phyloP scores from a whole-genome alignment of 2,329 filamentous ascomycete genomes.

The Metarhizium robertsii region DNA sequence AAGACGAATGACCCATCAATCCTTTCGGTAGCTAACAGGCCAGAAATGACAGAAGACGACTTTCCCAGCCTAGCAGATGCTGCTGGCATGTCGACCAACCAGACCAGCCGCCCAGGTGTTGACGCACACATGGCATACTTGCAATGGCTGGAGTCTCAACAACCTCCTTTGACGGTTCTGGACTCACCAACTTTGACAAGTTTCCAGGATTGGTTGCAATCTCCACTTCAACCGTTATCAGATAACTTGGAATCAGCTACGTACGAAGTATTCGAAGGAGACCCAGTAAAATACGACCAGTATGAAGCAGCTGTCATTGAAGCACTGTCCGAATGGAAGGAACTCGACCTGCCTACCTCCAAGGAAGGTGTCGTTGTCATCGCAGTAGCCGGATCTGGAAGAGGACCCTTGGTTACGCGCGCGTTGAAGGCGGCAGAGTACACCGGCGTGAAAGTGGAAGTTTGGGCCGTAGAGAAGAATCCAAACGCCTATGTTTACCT shows the following conservation, averaged over 20 bases:
- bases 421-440: constrained; percentile 70
- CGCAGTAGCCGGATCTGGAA: constrained; percentile 85
- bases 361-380: constrained; percentile 66
- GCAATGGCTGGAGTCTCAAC: constrained; percentile 72
- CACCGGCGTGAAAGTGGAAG: constrained; percentile 68
- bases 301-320: constrained; percentile 80
- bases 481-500: constrained; percentile 94
- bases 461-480: constrained; percentile 97
- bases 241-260: constrained; percentile 96
- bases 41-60: constrained; percentile 34
- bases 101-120: constrained; percentile 20
- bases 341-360: constrained; percentile 62
- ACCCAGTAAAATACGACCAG: constrained; percentile 95
- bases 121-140: constrained; percentile 65
- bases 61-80: constrained; percentile 65
- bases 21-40: constrained; percentile 17
- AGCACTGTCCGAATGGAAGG: constrained; percentile 72
- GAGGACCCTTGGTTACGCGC: constrained; percentile 84
- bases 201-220: constrained; percentile 91
- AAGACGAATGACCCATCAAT: constrained; percentile 14
- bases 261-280: constrained; percentile 97
- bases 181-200: constrained; percentile 43
- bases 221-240: constrained; percentile 84
- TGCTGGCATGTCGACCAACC: constrained; percentile 1
- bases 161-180: constrained; percentile 49